phyloP scores from a whole-genome alignment of 73 alveolate genomes.

The Urostyla sp. region DNA sequence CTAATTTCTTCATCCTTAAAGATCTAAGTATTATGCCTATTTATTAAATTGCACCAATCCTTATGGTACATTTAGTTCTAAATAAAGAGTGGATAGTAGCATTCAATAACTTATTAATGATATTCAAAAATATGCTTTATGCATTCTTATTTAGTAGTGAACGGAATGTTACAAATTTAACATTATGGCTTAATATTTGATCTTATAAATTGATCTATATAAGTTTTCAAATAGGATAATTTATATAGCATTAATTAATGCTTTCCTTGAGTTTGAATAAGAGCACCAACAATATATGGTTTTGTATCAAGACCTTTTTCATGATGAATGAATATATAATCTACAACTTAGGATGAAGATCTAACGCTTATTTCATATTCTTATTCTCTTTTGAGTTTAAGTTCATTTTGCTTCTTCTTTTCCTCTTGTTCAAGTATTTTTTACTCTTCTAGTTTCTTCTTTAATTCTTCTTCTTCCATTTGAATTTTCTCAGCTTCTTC shows the following conservation, averaged over 20 bases:
- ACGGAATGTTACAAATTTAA: constrained; percentile 26
- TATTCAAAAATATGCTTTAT: background rate
- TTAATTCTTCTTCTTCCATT: constrained; percentile 19
- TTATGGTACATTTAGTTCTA: background rate
- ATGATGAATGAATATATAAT: background rate
- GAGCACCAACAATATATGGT: constrained; percentile 17
- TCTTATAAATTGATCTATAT: constrained; percentile 18
- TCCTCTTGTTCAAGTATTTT: background rate
- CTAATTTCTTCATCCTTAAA: background rate
- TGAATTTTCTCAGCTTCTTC: constrained; percentile 59
- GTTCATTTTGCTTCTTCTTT: constrained; percentile 1
- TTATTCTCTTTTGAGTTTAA: background rate
- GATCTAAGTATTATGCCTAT: background rate
- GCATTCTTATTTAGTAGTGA: background rate
- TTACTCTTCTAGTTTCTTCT: background rate
- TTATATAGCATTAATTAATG: background rate
- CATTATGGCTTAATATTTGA: background rate
- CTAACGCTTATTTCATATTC: constrained; percentile 13
- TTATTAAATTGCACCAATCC: background rate
- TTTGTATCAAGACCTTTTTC: background rate
- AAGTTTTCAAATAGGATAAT: constrained; percentile 6
- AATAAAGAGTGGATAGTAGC: constrained; percentile 16
- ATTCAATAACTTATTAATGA: background rate
- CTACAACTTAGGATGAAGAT: background rate
- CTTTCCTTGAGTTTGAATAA: background rate